phyloP scores from a whole-genome alignment of 768 basidiomycete genomes.

The Lyophyllum atratum region DNA sequence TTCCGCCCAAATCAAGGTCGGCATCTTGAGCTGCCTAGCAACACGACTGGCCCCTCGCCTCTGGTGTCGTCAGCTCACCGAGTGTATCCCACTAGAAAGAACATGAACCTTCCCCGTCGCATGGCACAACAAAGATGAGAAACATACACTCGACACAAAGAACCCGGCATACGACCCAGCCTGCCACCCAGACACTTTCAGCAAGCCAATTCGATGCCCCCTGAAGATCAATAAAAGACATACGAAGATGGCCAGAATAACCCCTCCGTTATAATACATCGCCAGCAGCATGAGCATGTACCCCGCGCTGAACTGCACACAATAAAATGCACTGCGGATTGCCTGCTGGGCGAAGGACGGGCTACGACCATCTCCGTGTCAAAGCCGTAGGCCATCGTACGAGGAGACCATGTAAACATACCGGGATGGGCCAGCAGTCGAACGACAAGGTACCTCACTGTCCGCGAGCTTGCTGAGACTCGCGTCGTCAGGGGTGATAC shows the following conservation, averaged over 20 bases:
- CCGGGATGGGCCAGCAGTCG: neutral
- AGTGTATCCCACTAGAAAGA: neutral
- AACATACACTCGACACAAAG: neutral
- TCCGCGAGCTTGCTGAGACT: neutral
- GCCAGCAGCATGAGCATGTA: conserved; percentile 4
- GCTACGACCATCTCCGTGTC: neutral
- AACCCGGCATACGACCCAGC: neutral
- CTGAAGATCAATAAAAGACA: neutral
- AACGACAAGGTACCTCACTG: neutral
- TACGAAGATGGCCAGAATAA: conserved; percentile 1
- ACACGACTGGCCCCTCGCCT: neutral
- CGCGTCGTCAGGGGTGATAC: neutral
- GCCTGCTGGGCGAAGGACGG: neutral
- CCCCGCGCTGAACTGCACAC: neutral
- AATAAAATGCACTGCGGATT: neutral
- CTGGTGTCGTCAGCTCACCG: neutral
- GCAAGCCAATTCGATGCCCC: neutral
- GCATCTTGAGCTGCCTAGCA: neutral
- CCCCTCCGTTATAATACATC: conserved; percentile 2
- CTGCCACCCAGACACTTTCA: neutral
- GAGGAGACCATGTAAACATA: neutral
- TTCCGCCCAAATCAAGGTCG: no score
- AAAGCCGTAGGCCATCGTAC: neutral
- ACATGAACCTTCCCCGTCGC: no score
- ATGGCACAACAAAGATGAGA: no score